Evolutionary conservation across 768 basidiomycete species (phyloP).

Genomic region (Brasilioporus rufonigricans): DNA sequence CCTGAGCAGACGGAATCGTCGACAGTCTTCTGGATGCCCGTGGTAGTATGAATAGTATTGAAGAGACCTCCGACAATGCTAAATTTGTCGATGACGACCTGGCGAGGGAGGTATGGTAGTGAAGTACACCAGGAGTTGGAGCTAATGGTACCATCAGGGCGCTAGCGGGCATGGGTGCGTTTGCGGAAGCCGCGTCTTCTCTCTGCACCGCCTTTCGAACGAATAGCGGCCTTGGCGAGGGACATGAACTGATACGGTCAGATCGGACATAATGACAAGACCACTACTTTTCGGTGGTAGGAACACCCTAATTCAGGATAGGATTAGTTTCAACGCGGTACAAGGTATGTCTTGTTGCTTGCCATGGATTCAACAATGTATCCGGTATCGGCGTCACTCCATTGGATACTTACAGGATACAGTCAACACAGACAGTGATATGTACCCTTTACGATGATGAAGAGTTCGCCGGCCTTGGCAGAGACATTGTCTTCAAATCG

Average conservation of each 20-base stretch:
- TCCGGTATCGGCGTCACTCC: constrained; percentile 77
- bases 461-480: constrained; percentile 85
- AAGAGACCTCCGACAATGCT: constrained; percentile 96
- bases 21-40: constrained; percentile 93
- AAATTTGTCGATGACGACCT: constrained; percentile 96
- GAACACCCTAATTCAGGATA: constrained; percentile 67
- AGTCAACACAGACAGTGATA: constrained; percentile 79
- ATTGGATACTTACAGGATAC: constrained; percentile 81
- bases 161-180: constrained; percentile 91
- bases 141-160: constrained; percentile 89
- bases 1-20: constrained; percentile 93
- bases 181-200: constrained; percentile 98
- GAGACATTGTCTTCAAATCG: constrained; percentile 85
- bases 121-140: constrained; percentile 99
- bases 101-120: constrained; percentile 98
- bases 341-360: constrained; percentile 24
- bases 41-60: constrained; percentile 97
- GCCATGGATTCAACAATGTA: constrained; percentile 98
- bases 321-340: background rate
- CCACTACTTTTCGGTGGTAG: constrained; percentile 84
- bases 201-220: constrained; percentile 98
- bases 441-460: constrained; percentile 77
- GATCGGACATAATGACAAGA: constrained; percentile 1
- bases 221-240: constrained; percentile 68
- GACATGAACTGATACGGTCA: constrained; percentile 5